A percentile compares a stretch with the other conserved stretches of the same genome.
phyloP scores from a whole-genome alignment of 805 yeast species.

The Kodamaea neixiangensis region DNA sequence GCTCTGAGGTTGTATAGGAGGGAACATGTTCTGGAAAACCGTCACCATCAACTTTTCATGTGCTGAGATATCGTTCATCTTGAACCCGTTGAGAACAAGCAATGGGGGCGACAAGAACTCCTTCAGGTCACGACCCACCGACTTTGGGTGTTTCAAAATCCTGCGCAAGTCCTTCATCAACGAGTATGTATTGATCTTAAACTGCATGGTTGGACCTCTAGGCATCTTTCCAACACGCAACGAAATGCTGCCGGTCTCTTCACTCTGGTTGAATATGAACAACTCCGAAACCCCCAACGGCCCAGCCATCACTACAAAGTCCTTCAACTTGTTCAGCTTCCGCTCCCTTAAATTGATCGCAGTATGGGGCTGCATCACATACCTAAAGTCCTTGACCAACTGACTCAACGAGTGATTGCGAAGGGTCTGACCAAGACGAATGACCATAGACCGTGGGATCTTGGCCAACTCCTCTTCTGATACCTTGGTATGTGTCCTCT shows the following conservation, averaged over 20 bases:
- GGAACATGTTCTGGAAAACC: slow-evolving; percentile 93
- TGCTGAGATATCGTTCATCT: slow-evolving; percentile 61
- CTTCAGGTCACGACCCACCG: slow-evolving; percentile 61
- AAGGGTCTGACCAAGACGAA: slow-evolving; percentile 76
- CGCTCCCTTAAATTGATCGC: slow-evolving; percentile 87
- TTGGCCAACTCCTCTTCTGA: slow-evolving; percentile 67
- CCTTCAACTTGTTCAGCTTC: slow-evolving; percentile 82
- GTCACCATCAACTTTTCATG: slow-evolving; percentile 84
- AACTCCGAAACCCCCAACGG: slow-evolving; percentile 91
- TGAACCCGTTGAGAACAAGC: slow-evolving; percentile 91
- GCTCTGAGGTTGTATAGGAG: slow-evolving; percentile 85
- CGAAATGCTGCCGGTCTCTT: slow-evolving; percentile 74
- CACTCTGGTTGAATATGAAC: slow-evolving; percentile 82
- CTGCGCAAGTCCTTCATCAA: slow-evolving; percentile 76
- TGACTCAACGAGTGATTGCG: slow-evolving; percentile 81
- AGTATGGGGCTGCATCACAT: slow-evolving; percentile 94
- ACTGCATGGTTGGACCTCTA: slow-evolving; percentile 90
- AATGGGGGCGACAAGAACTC: slow-evolving; percentile 82
- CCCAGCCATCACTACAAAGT: slow-evolving; percentile 97
- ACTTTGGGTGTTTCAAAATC: slow-evolving; percentile 75
- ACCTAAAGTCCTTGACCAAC: slow-evolving; percentile 83
- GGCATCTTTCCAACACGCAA: slow-evolving; percentile 86
- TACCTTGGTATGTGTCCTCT: slow-evolving; percentile 77
- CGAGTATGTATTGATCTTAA: slow-evolving; percentile 74
- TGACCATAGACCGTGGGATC: slow-evolving; percentile 92